Conservation (phyloP, 2,329 filamentous ascomycete genomes). For the Neonectria hederae region DNA sequence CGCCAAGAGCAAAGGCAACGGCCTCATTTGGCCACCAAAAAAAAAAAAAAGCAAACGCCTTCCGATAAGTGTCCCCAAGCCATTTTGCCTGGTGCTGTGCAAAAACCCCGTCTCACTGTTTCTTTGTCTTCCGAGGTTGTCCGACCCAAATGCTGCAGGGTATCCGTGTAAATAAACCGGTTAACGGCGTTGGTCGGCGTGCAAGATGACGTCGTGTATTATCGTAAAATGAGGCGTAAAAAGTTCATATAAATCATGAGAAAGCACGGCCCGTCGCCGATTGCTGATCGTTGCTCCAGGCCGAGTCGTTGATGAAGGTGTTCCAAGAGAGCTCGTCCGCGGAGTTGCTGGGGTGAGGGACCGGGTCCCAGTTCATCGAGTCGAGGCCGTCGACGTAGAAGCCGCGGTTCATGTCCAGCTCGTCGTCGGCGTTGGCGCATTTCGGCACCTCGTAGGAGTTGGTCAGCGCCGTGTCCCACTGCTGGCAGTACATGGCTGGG, state of each 20-base stretch:
- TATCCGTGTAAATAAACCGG: not conserved
- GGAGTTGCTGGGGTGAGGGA: not conserved
- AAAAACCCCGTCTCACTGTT: not conserved
- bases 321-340: constrained; percentile 46
- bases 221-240: constrained; percentile 3
- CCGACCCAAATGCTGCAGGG: not conserved
- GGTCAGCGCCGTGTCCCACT: constrained; percentile 20
- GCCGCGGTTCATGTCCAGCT: not conserved
- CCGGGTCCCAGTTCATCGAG: constrained; percentile 17
- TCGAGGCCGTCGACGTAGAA: constrained; percentile 1
- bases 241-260: constrained; percentile 27
- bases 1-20: too few relatives aligned
- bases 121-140: not conserved
- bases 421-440: constrained; percentile 2
- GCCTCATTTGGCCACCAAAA: too few relatives aligned
- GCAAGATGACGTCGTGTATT: not conserved
- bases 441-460: constrained; percentile 11
- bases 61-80: too few relatives aligned
- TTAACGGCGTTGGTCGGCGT: not conserved
- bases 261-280: constrained; percentile 1
- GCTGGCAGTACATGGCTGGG: constrained; percentile 28
- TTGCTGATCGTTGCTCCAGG: constrained; percentile 36
- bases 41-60: too few relatives aligned
- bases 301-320: constrained; percentile 45
- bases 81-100: too few relatives aligned